Conservation (phyloP, 257 asterid genomes). For the Solanum pennellii region DNA sequence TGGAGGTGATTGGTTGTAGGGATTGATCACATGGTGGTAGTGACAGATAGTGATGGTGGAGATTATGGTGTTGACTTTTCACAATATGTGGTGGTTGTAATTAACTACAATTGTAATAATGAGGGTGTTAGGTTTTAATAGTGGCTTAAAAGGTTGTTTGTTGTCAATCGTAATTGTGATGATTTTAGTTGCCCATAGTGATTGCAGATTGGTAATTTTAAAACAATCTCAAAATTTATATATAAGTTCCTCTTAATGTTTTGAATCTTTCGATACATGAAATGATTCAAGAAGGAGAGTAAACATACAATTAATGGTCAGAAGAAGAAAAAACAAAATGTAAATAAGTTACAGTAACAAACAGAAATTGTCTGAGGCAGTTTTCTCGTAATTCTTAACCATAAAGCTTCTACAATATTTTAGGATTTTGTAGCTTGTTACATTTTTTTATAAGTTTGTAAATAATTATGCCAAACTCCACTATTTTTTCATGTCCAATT, state of each 20-base stretch:
- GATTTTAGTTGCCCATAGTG: neutral
- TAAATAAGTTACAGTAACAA: too few species aligned
- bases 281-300: neutral
- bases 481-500: neutral
- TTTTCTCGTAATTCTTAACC: neutral
- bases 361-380: too few species aligned
- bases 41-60: too few species aligned
- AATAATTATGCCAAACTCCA: neutral
- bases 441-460: neutral
- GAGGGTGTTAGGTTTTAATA: neutral
- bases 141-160: neutral
- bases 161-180: neutral
- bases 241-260: too few species aligned
- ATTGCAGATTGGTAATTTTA: too few species aligned
- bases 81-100: neutral
- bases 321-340: neutral
- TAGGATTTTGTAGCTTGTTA: neutral
- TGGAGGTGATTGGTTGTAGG: neutral
- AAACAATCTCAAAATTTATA: neutral
- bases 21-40: neutral
- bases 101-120: too few species aligned
- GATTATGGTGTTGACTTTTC: neutral
- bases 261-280: too few species aligned
- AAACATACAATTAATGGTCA: neutral
- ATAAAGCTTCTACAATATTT: neutral